These are phyloP conservation scores for Sophora flavescens DNA, from an alignment of 306 rosid species.

Conservation along the genomic window DNA sequence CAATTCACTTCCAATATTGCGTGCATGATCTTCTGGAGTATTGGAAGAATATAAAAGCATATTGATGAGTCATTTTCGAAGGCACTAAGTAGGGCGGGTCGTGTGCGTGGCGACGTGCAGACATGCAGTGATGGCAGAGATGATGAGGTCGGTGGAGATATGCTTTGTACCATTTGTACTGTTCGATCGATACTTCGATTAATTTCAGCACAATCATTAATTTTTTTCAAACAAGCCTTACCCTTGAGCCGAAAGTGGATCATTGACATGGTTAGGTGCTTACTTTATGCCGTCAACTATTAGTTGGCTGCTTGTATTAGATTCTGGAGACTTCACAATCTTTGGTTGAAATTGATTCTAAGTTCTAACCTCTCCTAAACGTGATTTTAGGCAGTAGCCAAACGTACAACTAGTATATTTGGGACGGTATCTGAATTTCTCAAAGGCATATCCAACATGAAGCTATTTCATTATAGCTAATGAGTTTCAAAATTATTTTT, in stretches of 20 bases:
- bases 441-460: too few species aligned
- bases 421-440: too few species aligned
- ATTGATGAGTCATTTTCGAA: slow-evolving; percentile 17
- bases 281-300: too few species aligned
- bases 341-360: too few species aligned
- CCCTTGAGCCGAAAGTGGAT: background rate
- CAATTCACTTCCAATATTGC: background rate
- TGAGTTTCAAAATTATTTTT: too few species aligned
- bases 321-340: too few species aligned
- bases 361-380: too few species aligned
- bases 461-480: too few species aligned
- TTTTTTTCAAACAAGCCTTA: background rate
- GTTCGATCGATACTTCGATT: background rate
- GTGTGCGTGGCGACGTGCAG: background rate
- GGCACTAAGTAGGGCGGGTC: background rate
- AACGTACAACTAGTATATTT: too few species aligned
- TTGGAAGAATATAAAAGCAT: background rate
- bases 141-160: slow-evolving; percentile 24
- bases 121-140: background rate
- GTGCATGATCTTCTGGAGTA: slow-evolving; percentile 9
- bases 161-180: slow-evolving; percentile 40
- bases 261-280: background rate
- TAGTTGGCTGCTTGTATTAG: too few species aligned
- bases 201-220: background rate
- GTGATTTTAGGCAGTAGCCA: too few species aligned